Base-by-base conservation (phyloP, 768 basidiomycete genomes). In the Boletus fagicola region DNA sequence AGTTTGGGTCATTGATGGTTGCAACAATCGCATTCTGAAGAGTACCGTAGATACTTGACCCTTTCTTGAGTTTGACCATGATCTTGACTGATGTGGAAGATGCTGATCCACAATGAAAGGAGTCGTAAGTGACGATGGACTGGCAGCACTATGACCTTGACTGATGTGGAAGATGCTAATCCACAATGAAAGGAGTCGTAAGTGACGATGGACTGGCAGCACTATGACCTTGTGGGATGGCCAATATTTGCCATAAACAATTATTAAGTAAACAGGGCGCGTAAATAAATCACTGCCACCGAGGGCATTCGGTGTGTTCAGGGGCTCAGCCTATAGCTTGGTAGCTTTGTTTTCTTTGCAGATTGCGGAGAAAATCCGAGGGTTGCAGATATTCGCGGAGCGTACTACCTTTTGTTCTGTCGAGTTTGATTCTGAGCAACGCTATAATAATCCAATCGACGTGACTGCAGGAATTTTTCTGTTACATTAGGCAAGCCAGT, bases 1-100 rank as follows among this genome's bases (percentile, higher is more conserved):
- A 67, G 31, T 24, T 54, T 28, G 69, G 67, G 40, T 71, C 69
- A 35, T 71, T 69, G 11, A 70, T 68, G n/a, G 68, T 36, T 9
- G 65, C 56, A 15, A 70, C 57, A 7, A 72, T 35, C 16, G 64
- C 58, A 22, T 60, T 62, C 54, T 72, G 70, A 35, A 70, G 65
- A 3, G 50, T 35, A 30, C 31, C 11, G 16, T 65, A 53, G 13
- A 71, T 51, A 20, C 4, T 53, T 1, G 43, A 16, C 4, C 61
- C 49, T 51, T 58, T 69, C 58, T 58, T 62, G 44, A 55, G 58
- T 53, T 58, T 70, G 18, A 50, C 62, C 69, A 69, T 66, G 52
- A 33, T 39, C 13, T 26, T 44, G 42, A 36, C 16, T 18, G 54
- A 18, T 9, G 56, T 24, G 15, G 22, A 24, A 46, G 36, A 39